Base-by-base conservation (phyloP, 352 stramenopile genomes). In the Globisporangium nodosum region DNA sequence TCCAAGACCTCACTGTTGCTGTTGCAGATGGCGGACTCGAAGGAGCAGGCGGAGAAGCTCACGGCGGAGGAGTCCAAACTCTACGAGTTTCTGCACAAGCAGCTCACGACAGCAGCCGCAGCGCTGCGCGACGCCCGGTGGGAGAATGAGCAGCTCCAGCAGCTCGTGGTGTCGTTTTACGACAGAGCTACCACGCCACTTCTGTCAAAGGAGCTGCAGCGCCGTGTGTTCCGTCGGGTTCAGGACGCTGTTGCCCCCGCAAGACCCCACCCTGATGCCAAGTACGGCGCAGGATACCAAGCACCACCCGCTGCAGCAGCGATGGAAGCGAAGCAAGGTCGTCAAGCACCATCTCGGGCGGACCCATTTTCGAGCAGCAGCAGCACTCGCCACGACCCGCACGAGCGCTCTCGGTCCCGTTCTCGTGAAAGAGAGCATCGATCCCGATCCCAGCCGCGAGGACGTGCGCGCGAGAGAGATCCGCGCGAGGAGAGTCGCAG, bases 131-230 rank as follows among this genome's bases (percentile, higher is more conserved):
- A 48, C 12, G 43, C 31, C 20, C 35, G 46, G 37, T 63, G 56
- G 56, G 56, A 52, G 27, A 64, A 43, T 21, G 37, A 54, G 12
- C 18, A 51, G 27, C 15, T 56, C 1, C 47, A 66, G 31, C 20
- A 64, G 47, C 24, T 58, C 11, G 47, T 63, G 18, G 20, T 27
- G 39, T 46, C 55, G 20, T 63, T 62, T 20, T 53, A 66, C 55
- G 64, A 67, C 62, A 70, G 30, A 70, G 49, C 18, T 48, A 66
- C 24, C 53, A 69, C 66, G 66, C 40, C 12, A 33, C 43, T 55
- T 6, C 52, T 81, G 35, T 30, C 77, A 5, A 64, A 51, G 37
- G 65, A 70, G 7, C 72, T 73, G 24, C 76, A 78, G 47, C 55
- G 39, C 21, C 57, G 53, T 9, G 65, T 66, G 27, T 52, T 45